Evolutionary conservation across 257 asterid genomes (phyloP).

Genomic region (Rubia yunnanensis): DNA sequence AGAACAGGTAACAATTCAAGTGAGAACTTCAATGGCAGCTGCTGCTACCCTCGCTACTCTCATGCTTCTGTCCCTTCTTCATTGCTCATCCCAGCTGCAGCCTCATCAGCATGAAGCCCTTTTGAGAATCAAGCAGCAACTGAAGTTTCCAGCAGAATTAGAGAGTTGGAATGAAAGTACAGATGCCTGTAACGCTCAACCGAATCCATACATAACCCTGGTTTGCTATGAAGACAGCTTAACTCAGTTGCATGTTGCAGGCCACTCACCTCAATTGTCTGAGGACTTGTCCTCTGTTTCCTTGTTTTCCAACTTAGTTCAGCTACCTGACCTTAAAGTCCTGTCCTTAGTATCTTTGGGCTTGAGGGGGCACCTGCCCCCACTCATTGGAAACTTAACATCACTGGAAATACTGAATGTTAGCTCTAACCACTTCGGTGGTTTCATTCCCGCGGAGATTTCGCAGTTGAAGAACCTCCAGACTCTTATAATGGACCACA

Average conservation of each 20-base stretch:
- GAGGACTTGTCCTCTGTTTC: constrained; percentile 36
- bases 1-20: not conserved
- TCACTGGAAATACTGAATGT: constrained; percentile 66
- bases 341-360: constrained; percentile 66
- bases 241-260: constrained; percentile 67
- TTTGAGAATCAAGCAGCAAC: constrained; percentile 42
- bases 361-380: constrained; percentile 59
- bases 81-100: constrained; percentile 41
- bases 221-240: constrained; percentile 69
- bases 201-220: constrained; percentile 43
- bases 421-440: constrained; percentile 52
- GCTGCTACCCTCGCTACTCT: constrained; percentile 11
- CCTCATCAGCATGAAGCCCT: constrained; percentile 49
- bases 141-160: constrained; percentile 49
- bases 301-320: constrained; percentile 44
- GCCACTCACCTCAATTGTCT: constrained; percentile 37
- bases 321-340: constrained; percentile 57
- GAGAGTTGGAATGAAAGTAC: constrained; percentile 44
- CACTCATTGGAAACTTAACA: constrained; percentile 36
- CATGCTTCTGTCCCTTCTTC: constrained; percentile 23
- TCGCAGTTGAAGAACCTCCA: constrained; percentile 46
- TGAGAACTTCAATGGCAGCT: constrained; percentile 14
- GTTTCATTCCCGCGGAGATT: constrained; percentile 52
- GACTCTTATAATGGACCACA: constrained; percentile 59
- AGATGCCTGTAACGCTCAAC: constrained; percentile 52